Percentiles rank a stretch among this genome's conserved stretches.
Conservation (phyloP, 257 asterid genomes). For the Ocimum tenuiflorum region DNA sequence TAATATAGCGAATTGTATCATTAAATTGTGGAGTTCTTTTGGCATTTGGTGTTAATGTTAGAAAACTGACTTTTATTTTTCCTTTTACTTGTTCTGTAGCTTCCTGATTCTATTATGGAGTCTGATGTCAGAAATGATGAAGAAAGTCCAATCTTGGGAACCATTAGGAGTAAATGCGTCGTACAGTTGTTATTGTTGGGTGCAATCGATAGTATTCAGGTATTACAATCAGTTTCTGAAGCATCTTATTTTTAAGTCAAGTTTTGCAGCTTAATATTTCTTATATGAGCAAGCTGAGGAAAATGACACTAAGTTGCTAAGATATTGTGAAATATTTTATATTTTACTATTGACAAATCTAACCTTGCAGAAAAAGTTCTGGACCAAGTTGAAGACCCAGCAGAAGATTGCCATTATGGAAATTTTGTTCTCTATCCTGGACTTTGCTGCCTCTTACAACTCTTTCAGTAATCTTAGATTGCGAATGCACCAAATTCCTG, state of each 20-base stretch:
- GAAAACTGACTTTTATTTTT: conserved; percentile 15
- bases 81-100: conserved; percentile 38
- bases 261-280: not conserved
- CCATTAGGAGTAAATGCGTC: conserved; percentile 90
- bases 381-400: conserved; percentile 68
- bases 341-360: conserved; percentile 20
- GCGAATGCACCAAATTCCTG: conserved; percentile 77
- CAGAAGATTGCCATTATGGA: conserved; percentile 84
- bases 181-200: conserved; percentile 88
- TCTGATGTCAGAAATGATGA: conserved; percentile 61
- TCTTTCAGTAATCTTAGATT: conserved; percentile 74
- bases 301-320: conserved; percentile 15
- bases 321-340: conserved; percentile 14
- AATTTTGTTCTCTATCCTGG: conserved; percentile 74
- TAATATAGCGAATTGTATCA: not conserved
- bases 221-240: conserved; percentile 21
- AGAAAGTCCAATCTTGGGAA: conserved; percentile 66
- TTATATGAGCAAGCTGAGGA: conserved; percentile 5
- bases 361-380: conserved; percentile 72
- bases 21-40: not conserved
- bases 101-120: conserved; percentile 42
- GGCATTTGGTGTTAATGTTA: conserved; percentile 9
- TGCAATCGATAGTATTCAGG: conserved; percentile 95
- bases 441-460: conserved; percentile 96
- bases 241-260: conserved; percentile 11